phyloP scores from a whole-genome alignment of 805 yeast species.

The Kodamaea leandrae region DNA sequence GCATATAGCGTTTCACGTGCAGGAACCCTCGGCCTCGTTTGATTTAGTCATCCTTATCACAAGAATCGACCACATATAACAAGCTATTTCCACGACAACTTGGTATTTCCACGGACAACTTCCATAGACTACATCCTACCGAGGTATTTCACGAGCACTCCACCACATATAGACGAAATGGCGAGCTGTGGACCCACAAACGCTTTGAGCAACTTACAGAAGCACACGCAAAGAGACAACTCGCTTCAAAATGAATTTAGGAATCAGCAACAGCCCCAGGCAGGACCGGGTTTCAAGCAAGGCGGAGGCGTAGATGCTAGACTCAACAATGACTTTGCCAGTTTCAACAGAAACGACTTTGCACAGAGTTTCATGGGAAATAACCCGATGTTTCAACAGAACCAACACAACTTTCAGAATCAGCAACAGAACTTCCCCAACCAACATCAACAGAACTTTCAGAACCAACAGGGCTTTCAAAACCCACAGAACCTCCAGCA shows the following conservation, averaged over 20 bases:
- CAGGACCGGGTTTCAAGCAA: conserved; percentile 13
- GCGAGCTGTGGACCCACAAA: conserved; percentile 47
- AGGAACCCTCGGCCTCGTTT: too few relatives aligned
- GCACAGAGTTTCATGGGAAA: conserved; percentile 15
- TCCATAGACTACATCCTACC: conserved; percentile 2
- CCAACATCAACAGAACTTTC: conserved; percentile 6
- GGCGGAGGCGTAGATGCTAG: conserved; percentile 27
- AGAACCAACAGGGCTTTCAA: conserved; percentile 5
- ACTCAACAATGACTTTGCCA: conserved; percentile 40
- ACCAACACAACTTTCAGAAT: conserved; percentile 6
- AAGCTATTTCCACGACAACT: neutral
- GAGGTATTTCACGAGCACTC: neutral
- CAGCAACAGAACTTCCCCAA: conserved; percentile 8
- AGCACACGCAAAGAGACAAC: conserved; percentile 41
- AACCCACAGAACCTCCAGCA: conserved; percentile 4
- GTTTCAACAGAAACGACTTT: conserved; percentile 24
- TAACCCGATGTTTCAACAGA: conserved; percentile 9
- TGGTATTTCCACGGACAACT: neutral
- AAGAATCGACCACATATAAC: too few relatives aligned
- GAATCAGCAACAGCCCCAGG: conserved; percentile 4
- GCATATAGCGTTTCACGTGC: too few relatives aligned
- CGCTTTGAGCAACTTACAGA: conserved; percentile 41
- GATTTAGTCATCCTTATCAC: too few relatives aligned
- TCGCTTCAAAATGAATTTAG: conserved; percentile 36
- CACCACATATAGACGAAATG: conserved; percentile 21